A percentile compares a stretch with the other conserved stretches of the same genome.
Conservation (phyloP, 768 basidiomycete species). For the Tephrocybe sp. region DNA sequence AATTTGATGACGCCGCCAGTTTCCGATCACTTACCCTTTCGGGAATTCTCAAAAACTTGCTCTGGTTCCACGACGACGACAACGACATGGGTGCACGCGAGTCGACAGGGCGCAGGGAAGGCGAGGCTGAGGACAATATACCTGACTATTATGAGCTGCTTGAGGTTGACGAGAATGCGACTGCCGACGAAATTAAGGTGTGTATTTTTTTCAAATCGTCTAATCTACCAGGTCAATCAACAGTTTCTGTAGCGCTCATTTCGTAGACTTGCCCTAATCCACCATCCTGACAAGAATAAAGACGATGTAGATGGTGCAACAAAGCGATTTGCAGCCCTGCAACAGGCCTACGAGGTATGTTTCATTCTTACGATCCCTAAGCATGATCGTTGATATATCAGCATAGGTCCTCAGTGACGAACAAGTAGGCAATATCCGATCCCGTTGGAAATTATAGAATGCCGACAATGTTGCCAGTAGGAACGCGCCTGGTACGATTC, state of each 20-base stretch:
- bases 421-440: slow-evolving; percentile 56
- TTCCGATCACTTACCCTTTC: slow-evolving; percentile 16
- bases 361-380: slow-evolving; percentile 4
- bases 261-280: slow-evolving; percentile 76
- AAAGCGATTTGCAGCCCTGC: slow-evolving; percentile 79
- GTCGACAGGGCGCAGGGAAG: slow-evolving; percentile 44
- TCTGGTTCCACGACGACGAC: not conserved
- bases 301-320: slow-evolving; percentile 84
- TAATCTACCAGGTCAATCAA: not conserved
- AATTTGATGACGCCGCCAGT: slow-evolving; percentile 11
- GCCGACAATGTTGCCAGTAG: slow-evolving; percentile 46
- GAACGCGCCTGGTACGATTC: slow-evolving; percentile 99
- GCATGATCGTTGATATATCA: slow-evolving; percentile 6
- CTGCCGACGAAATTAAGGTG: slow-evolving; percentile 87
- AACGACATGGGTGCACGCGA: slow-evolving; percentile 64
- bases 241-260: slow-evolving; percentile 62
- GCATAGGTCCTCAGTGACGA: slow-evolving; percentile 91
- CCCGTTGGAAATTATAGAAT: slow-evolving; percentile 6
- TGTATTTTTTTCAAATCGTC: not conserved
- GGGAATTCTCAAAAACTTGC: not conserved
- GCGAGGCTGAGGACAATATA: slow-evolving; percentile 17
- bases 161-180: slow-evolving; percentile 78
- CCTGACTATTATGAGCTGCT: slow-evolving; percentile 83
- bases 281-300: slow-evolving; percentile 87
- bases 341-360: slow-evolving; percentile 92